Conservation (phyloP, 139 green algal species). For the Mesotaenium endlicherianum region DNA sequence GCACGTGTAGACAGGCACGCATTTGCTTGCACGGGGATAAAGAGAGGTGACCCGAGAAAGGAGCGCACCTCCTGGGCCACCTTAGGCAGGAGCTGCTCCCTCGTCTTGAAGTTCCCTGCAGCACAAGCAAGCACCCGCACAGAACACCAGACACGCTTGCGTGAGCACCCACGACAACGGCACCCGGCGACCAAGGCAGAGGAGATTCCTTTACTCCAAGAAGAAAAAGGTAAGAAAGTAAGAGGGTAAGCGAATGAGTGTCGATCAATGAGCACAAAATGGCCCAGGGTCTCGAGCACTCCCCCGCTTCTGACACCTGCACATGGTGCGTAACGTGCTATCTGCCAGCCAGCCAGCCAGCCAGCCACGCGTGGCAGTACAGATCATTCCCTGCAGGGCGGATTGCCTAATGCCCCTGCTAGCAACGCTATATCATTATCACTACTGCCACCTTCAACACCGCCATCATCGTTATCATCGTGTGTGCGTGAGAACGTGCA, state of each 20-base stretch:
- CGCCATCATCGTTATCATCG: too few species aligned
- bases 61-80: slow-evolving; percentile 3
- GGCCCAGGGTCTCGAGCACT: neutral
- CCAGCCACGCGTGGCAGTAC: neutral
- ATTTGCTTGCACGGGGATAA: neutral
- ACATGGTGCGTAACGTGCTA: too few species aligned
- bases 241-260: neutral
- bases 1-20: neutral
- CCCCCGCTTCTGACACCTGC: neutral
- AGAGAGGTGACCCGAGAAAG: neutral
- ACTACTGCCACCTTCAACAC: neutral
- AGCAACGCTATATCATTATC: neutral
- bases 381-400: neutral
- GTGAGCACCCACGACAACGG: neutral
- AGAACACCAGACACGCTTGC: too few species aligned
- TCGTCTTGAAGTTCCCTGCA: slow-evolving; percentile 36
- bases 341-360: too few species aligned
- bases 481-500: too few species aligned
- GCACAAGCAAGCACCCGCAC: neutral
- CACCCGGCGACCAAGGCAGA: neutral
- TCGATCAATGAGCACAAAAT: neutral
- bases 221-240: neutral
- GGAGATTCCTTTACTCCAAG: neutral
- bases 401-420: neutral
- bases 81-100: neutral